Conservation (phyloP, 805 yeast genomes). For the Brettanomyces custersianus region DNA sequence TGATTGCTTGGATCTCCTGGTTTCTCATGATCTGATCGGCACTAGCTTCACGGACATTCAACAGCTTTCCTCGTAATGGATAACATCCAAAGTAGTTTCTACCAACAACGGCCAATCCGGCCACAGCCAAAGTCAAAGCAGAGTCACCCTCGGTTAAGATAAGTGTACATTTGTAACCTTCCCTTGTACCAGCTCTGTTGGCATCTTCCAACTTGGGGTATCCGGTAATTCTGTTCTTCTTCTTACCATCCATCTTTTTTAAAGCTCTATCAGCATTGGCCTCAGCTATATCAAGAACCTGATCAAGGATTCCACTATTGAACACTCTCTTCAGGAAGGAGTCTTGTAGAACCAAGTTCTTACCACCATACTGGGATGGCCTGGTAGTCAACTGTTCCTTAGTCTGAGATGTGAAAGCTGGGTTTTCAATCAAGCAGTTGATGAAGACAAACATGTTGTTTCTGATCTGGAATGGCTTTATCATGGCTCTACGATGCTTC, state of each 20-base stretch:
- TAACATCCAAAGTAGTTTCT: constrained; percentile 92
- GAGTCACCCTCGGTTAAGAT: constrained; percentile 97
- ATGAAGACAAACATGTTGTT: constrained; percentile 85
- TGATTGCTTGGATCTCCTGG: constrained; percentile 89
- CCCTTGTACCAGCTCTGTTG: constrained; percentile 89
- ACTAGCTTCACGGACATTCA: constrained; percentile 94
- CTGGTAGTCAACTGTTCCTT: constrained; percentile 92
- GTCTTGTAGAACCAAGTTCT: constrained; percentile 64
- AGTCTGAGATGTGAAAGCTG: constrained; percentile 96
- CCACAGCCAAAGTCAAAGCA: constrained; percentile 83
- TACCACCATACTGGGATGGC: constrained; percentile 80
- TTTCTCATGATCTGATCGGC: constrained; percentile 92
- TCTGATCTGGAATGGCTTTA: constrained; percentile 82
- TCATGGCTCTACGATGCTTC: constrained; percentile 51
- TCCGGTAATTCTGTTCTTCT: constrained; percentile 78
- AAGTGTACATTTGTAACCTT: constrained; percentile 85
- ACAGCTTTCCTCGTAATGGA: constrained; percentile 89
- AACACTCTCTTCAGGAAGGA: constrained; percentile 64
- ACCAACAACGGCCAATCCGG: constrained; percentile 92
- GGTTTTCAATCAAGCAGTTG: constrained; percentile 90
- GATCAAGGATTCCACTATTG: constrained; percentile 65
- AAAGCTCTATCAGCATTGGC: constrained; percentile 83
- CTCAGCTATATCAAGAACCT: constrained; percentile 73
- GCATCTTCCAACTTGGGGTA: constrained; percentile 92
- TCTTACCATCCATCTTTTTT: constrained; percentile 81